Percentiles rank a stretch among this genome's conserved stretches.
Evolutionary conservation across 148 eudicot species (phyloP).

Genomic region (Camellia granthamiana): DNA sequence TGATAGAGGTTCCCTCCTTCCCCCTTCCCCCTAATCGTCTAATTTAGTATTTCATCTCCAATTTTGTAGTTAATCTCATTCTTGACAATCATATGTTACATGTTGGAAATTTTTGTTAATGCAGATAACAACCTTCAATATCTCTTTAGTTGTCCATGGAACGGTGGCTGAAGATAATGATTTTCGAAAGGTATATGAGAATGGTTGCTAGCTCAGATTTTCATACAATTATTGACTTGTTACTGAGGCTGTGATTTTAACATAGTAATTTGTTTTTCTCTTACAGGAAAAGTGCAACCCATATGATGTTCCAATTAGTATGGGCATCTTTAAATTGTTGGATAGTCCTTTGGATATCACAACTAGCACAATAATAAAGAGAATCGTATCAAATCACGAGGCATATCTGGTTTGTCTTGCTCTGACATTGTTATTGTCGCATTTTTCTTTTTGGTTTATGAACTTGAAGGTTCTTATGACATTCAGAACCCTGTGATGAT

Average conservation of each 20-base stretch:
- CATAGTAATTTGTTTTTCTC: conserved; percentile 14
- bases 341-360: conserved; percentile 94
- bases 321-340: conserved; percentile 70
- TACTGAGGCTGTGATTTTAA: conserved; percentile 11
- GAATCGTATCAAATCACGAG: conserved; percentile 93
- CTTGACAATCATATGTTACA: background rate
- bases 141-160: conserved; percentile 88
- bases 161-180: conserved; percentile 85
- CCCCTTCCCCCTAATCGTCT: too few species aligned
- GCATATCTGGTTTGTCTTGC: conserved; percentile 71
- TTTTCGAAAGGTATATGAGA: conserved; percentile 51
- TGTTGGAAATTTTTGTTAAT: conserved; percentile 19
- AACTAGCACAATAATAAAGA: conserved; percentile 83
- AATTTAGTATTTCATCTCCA: background rate
- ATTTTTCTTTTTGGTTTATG: background rate
- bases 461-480: background rate
- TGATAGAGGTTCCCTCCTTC: too few species aligned
- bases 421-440: background rate
- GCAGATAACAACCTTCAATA: conserved; percentile 92
- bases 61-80: conserved; percentile 2
- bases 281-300: conserved; percentile 75
- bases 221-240: background rate
- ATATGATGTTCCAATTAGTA: conserved; percentile 68
- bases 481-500: background rate
- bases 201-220: background rate